Conservation (phyloP, 495 filamentous ascomycete species). For the Penicillium fimorum region DNA sequence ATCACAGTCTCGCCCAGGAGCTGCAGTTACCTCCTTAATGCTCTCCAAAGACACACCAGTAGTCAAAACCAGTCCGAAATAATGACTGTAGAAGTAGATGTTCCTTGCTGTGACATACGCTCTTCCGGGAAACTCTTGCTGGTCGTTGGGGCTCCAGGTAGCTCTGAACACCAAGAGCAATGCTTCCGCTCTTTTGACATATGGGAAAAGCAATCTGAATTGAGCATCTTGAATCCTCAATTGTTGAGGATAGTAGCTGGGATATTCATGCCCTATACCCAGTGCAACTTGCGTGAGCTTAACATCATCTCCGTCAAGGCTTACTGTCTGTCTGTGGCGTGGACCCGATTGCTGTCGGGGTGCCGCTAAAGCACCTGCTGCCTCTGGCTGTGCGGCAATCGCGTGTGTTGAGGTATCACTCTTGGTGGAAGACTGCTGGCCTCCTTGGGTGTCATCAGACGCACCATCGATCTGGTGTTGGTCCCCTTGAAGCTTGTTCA, state of each 20-base stretch:
- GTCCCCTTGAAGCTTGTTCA: conserved; percentile 63
- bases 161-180: conserved; percentile 76
- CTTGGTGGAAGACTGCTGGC: conserved; percentile 25
- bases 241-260: conserved; percentile 76
- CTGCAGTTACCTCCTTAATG: conserved; percentile 85
- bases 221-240: conserved; percentile 88
- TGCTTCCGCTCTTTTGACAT: conserved; percentile 68
- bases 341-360: conserved; percentile 22
- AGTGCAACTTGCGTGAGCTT: conserved; percentile 43
- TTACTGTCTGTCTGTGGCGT: conserved; percentile 76
- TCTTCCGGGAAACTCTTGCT: conserved; percentile 80
- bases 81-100: conserved; percentile 94
- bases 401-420: conserved; percentile 32
- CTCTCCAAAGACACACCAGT: conserved; percentile 68
- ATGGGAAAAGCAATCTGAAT: conserved; percentile 86
- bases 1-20: conserved; percentile 86
- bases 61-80: conserved; percentile 86
- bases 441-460: conserved; percentile 29
- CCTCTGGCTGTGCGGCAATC: conserved; percentile 22
- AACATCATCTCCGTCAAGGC: conserved; percentile 62
- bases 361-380: conserved; percentile 9
- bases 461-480: conserved; percentile 46
- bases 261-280: conserved; percentile 59
- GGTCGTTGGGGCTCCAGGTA: conserved; percentile 72
- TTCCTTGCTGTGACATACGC: conserved; percentile 83